A percentile compares a stretch with the other conserved stretches of the same genome.
Conservation (phyloP, 257 asterid genomes). For the Vinca minor region DNA sequence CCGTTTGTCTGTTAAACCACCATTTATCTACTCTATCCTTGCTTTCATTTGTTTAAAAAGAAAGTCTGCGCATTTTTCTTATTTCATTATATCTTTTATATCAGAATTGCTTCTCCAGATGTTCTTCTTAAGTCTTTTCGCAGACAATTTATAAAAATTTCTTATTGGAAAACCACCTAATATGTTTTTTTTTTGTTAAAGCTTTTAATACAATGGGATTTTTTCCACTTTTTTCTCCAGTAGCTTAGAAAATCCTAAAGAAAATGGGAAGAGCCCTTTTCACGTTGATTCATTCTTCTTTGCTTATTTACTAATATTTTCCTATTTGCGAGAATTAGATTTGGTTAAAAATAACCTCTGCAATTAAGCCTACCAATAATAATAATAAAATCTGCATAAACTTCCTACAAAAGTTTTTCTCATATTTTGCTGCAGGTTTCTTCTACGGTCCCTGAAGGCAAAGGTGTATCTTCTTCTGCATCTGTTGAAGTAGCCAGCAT, state of each 20-base stretch:
- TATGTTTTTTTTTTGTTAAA: not conserved
- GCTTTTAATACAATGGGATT: not conserved
- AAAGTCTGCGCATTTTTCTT: not conserved
- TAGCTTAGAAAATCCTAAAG: not conserved
- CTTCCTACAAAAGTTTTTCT: too few relatives aligned
- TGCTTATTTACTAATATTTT: not conserved
- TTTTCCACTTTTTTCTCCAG: not conserved
- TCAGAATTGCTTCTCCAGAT: not conserved
- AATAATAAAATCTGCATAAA: not conserved
- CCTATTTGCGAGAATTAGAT: not conserved
- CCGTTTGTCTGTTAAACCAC: not conserved
- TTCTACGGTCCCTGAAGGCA: slow-evolving; percentile 98
- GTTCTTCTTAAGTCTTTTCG: not conserved
- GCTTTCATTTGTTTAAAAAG: not conserved
- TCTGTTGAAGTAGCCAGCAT: slow-evolving; percentile 95
- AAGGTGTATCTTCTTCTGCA: slow-evolving; percentile 98
- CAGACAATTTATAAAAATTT: not conserved
- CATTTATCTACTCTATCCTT: not conserved
- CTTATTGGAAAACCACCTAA: not conserved
- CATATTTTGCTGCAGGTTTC: slow-evolving; percentile 53
- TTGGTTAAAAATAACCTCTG: not conserved
- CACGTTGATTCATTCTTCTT: not conserved
- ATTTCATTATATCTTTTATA: not conserved
- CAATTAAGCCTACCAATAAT: too few relatives aligned
- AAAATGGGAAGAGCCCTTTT: not conserved